Percentiles rank a stretch among this genome's conserved stretches.
Evolutionary conservation across 805 yeast genomes (phyloP).

Genomic region (Candida corydali): DNA sequence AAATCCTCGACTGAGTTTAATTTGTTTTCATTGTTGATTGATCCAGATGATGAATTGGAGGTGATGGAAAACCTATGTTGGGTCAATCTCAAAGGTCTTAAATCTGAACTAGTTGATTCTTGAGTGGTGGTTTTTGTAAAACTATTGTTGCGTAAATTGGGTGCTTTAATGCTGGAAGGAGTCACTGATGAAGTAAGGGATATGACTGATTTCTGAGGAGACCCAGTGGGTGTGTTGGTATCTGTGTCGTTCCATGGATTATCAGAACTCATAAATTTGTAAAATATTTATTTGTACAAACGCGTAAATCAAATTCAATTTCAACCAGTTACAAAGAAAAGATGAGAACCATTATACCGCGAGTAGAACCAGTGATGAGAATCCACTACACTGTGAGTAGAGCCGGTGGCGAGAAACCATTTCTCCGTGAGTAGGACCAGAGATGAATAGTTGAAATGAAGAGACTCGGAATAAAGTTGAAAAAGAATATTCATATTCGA

Average conservation of each 20-base stretch:
- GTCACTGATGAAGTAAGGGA: not conserved
- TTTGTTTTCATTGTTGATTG: not conserved
- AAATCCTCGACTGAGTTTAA: slow-evolving; percentile 1
- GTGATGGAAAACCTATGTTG: not conserved
- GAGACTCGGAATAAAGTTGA: too few species aligned
- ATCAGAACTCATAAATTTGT: slow-evolving; percentile 6
- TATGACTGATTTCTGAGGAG: slow-evolving; percentile 1
- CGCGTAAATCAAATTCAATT: too few species aligned
- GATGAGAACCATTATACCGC: too few species aligned
- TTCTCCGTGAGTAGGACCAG: too few species aligned
- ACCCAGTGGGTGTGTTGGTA: not conserved
- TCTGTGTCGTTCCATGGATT: slow-evolving; percentile 3
- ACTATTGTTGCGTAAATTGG: not conserved
- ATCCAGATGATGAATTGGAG: slow-evolving; percentile 1
- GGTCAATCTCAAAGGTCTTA: slow-evolving; percentile 26
- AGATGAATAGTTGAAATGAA: too few species aligned
- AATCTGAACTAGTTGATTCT: slow-evolving; percentile 4
- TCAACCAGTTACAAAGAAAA: too few species aligned
- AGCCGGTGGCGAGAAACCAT: too few species aligned
- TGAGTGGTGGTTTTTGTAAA: not conserved
- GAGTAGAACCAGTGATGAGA: too few species aligned
- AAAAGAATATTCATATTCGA: too few species aligned
- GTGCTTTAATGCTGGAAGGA: not conserved
- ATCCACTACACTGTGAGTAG: too few species aligned
- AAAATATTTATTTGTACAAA: too few species aligned